Base-by-base conservation (phyloP, 805 yeast genomes). In the Soucietia sequanensis region DNA sequence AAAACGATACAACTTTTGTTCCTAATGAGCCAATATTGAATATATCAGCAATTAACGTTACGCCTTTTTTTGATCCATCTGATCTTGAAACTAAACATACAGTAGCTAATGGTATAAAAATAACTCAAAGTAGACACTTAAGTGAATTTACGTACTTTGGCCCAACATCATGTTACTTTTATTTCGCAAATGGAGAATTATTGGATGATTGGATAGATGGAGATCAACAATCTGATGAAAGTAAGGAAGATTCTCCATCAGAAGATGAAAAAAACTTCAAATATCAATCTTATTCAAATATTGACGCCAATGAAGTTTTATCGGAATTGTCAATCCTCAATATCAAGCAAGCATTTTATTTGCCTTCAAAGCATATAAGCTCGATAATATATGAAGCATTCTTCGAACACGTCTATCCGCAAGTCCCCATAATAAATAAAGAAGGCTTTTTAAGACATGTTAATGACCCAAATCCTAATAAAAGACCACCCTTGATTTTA, bases 351-450 rank as follows among this genome's bases (percentile, higher is more conserved):
- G 41, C 44, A 8, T 40, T 40, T 27, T 15, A 23, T 12, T 24
- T 40, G 4, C 44, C 44, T 14, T 31, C 34, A 12, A 30, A 27
- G 5, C 16, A 21, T 13, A 21, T 40, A 11, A 25, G 37, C 31
- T 11, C 19, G 8, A 17, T 16, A 14, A 7, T 32, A 19, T 17
- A 38, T 16, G 36, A 41, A 5, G n/a, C 38, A 9, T 41, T 35
- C 23, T 41, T 41, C 33, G 26, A 23, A 3, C 7, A 32, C 23
- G 12, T 35, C n/a, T 35, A 38, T 32, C 34, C 40, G 2, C 43
- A 31, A n/a, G 21, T 38, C 4, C 45, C 45, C 29, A 24, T 41
- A n/a, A 14, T 41, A 13, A 26, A 41, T 33, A 35, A 31, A 23
- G 40, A 38, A 16, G 35, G 20, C 9, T 38, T 41, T 17, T 14